Evolutionary conservation across 169 alveolate species (phyloP).

Genomic region (Babesia caballi): DNA sequence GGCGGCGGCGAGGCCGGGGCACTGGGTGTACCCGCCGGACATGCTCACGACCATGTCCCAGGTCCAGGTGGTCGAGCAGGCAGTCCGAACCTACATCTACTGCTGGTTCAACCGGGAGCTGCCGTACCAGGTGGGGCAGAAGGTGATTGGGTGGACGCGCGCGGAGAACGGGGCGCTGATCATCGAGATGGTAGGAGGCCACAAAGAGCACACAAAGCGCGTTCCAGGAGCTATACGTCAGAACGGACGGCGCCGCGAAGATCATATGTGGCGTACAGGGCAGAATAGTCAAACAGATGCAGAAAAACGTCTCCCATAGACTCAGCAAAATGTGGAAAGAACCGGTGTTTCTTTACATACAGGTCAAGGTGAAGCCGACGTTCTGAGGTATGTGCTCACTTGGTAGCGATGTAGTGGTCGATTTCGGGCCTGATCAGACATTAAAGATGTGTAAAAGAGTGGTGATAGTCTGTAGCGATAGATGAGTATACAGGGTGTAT

Average conservation of each 20-base stretch:
- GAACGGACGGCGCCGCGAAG: slow-evolving; percentile 66
- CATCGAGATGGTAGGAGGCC: slow-evolving; percentile 66
- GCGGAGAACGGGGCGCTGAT: slow-evolving; percentile 64
- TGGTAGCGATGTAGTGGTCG: slow-evolving; percentile 6
- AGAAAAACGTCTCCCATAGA: slow-evolving; percentile 74
- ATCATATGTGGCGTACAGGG: slow-evolving; percentile 77
- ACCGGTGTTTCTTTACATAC: slow-evolving; percentile 67
- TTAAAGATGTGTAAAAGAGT: too few species aligned
- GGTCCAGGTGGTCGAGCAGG: slow-evolving; percentile 78
- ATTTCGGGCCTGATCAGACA: slow-evolving; percentile 48
- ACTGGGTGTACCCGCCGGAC: slow-evolving; percentile 82
- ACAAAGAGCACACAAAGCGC: background rate
- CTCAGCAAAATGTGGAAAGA: slow-evolving; percentile 74
- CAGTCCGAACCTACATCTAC: slow-evolving; percentile 72
- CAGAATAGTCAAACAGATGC: slow-evolving; percentile 66
- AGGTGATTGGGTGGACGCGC: slow-evolving; percentile 72
- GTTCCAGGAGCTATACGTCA: slow-evolving; percentile 55
- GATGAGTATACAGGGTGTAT: too few species aligned
- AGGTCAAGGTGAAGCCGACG: slow-evolving; percentile 61
- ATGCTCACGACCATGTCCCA: slow-evolving; percentile 72
- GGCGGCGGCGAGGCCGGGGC: slow-evolving; percentile 66
- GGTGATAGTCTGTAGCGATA: too few species aligned
- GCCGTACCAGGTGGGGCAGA: slow-evolving; percentile 75
- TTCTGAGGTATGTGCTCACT: background rate
- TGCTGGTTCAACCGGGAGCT: slow-evolving; percentile 82